Evolutionary conservation across 306 rosid genomes (phyloP).

Genomic region (Vigna radiata): DNA sequence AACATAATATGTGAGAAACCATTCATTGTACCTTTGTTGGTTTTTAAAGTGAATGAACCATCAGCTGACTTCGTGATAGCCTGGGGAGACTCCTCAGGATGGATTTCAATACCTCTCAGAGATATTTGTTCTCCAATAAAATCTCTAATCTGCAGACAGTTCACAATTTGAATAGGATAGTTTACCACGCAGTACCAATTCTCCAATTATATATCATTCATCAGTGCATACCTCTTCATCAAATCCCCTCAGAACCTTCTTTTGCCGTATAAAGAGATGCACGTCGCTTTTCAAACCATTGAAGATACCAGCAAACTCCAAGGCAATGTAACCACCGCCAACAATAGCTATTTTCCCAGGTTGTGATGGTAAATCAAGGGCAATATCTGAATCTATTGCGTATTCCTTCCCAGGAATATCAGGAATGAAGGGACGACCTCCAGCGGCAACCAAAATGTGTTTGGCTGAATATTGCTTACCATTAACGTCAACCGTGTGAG

Average conservation of each 20-base stretch:
- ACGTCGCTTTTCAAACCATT: slow-evolving; percentile 78
- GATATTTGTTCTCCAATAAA: slow-evolving; percentile 87
- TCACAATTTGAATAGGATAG: slow-evolving; percentile 41
- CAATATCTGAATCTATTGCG: slow-evolving; percentile 95
- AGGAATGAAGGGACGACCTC: slow-evolving; percentile 95
- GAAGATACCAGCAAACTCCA: slow-evolving; percentile 99
- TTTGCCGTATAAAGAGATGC: slow-evolving; percentile 88
- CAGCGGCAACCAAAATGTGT: slow-evolving; percentile 83
- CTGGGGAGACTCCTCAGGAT: slow-evolving; percentile 83
- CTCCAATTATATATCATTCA: slow-evolving; percentile 25
- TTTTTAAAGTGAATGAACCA: slow-evolving; percentile 87
- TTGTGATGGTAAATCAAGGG: slow-evolving; percentile 90
- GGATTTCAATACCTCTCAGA: slow-evolving; percentile 85
- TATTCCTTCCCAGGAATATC: slow-evolving; percentile 87
- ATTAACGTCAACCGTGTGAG: slow-evolving; percentile 87
- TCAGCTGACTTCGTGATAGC: slow-evolving; percentile 78
- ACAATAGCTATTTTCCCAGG: slow-evolving; percentile 93
- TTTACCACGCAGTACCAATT: slow-evolving; percentile 1
- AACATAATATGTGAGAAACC: slow-evolving; percentile 96
- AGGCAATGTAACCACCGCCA: slow-evolving; percentile 98
- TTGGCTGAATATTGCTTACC: slow-evolving; percentile 89
- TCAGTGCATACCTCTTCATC: slow-evolving; percentile 85
- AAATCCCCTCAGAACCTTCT: slow-evolving; percentile 90
- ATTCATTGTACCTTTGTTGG: slow-evolving; percentile 79
- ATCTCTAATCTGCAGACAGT: slow-evolving; percentile 78